Conservation (phyloP, 768 basidiomycete species). For the Suillus weaverae region DNA sequence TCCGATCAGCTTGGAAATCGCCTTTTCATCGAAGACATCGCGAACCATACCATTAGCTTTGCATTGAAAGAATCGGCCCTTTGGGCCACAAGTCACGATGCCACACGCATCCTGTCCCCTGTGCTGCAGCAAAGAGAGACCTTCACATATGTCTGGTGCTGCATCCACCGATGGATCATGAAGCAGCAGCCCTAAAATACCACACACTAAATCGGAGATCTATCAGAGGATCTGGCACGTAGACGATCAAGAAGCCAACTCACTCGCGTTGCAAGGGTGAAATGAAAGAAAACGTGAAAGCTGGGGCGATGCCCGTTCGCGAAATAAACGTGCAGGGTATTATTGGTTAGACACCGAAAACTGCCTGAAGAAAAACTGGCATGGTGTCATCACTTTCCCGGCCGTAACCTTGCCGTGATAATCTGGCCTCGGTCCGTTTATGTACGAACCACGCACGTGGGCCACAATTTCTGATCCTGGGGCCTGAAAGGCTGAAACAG, state of each 20-base stretch:
- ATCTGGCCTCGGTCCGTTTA: slow-evolving; percentile 1
- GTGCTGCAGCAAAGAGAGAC: slow-evolving; percentile 93
- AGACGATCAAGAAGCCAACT: slow-evolving; percentile 16
- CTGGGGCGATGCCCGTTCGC: not conserved
- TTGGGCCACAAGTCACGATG: slow-evolving; percentile 92
- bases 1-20: slow-evolving; percentile 77
- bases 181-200: slow-evolving; percentile 85
- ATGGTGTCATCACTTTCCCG: not conserved
- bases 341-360: slow-evolving; percentile 7
- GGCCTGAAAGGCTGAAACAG: not conserved
- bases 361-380: not conserved
- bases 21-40: slow-evolving; percentile 86
- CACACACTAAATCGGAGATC: slow-evolving; percentile 64
- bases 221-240: slow-evolving; percentile 12
- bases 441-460: not conserved
- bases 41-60: slow-evolving; percentile 99
- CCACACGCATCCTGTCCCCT: slow-evolving; percentile 98
- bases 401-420: not conserved
- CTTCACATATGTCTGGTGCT: slow-evolving; percentile 90
- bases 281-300: not conserved
- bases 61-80: slow-evolving; percentile 95
- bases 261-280: slow-evolving; percentile 24
- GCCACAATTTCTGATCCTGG: not conserved
- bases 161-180: slow-evolving; percentile 74
- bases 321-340: slow-evolving; percentile 12